Evolutionary conservation across 202 grass and related monocot genomes (phyloP).

Genomic region (Cymbopogon flexuosus): DNA sequence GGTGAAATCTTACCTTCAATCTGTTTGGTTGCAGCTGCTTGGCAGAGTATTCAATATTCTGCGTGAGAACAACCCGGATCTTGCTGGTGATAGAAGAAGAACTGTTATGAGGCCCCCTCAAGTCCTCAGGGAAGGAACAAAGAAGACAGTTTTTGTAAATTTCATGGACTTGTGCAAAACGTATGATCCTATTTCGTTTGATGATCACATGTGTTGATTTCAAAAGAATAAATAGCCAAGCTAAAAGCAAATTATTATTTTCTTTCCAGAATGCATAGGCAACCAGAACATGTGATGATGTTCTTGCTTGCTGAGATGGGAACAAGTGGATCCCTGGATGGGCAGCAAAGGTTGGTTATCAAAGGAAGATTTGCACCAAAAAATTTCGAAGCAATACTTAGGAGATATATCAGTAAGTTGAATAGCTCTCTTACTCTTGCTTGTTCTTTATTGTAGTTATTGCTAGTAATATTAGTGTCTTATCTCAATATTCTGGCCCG

Average conservation of each 20-base stretch:
- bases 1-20: constrained; percentile 24
- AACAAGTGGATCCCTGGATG: constrained; percentile 97
- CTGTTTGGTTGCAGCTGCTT: constrained; percentile 54
- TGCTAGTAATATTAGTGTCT: neutral
- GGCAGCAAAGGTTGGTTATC: constrained; percentile 87
- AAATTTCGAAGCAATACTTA: constrained; percentile 92
- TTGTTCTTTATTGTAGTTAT: neutral
- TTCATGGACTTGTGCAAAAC: constrained; percentile 92
- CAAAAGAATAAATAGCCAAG: neutral
- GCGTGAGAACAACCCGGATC: constrained; percentile 89
- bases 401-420: constrained; percentile 92
- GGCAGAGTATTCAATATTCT: constrained; percentile 96
- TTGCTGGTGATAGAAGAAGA: constrained; percentile 88
- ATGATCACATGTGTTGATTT: constrained; percentile 11
- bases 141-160: constrained; percentile 96
- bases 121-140: constrained; percentile 94
- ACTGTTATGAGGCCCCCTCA: constrained; percentile 96
- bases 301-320: constrained; percentile 98
- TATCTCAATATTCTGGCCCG: neutral
- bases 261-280: constrained; percentile 88
- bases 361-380: constrained; percentile 94
- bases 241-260: constrained; percentile 17
- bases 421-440: neutral
- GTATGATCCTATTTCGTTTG: constrained; percentile 31
- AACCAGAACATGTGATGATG: constrained; percentile 94